Evolutionary conservation across 2,329 filamentous ascomycete species (phyloP), one percentile per base, ranked within the genome.

Genomic region (Penicillium sp.): DNA sequence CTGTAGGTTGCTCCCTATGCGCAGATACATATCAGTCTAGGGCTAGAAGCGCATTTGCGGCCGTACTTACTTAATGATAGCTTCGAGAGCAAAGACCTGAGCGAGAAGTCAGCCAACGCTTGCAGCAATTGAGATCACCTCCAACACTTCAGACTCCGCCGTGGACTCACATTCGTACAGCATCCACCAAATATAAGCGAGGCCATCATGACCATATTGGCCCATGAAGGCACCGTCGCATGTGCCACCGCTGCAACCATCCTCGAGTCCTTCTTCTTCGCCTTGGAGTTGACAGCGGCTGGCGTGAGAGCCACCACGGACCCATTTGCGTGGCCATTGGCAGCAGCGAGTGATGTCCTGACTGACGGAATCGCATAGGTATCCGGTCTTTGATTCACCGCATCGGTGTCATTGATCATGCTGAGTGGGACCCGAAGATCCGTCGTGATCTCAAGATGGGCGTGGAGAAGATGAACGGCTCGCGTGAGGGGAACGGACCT

Each of bases 11-110:
- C 73, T 91, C 88, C 76, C 91, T 94, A 13, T 11, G 31, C 27
- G 41, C 5, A 24, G 36, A 36, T 37, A 4, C 1, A 33, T 24
- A 31, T 54, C n/a, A 54, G 40, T 54, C 14, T 27, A 27, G 24
- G 6, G 24, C 24, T 27, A 27, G 24, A 27, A 27, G 24, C 24
- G 24, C 16, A 33, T 16, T n/a, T 22, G 7, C n/a, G 10, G 36
- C 41, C 10, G 41, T 2, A 52, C 88, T 85, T 80, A 95, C 90
- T 95, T 96, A 73, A 99, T 87, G 69, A 98, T 96, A 49, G 91
- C 90, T 77, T 99, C 95, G 57, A 99, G 83, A 41, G 94, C 92
- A 78, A 96, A 98, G n/a, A 97, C 92, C 88, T 96, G 62, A 14
- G 27, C 11, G 35, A 43, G 40, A 33, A 27, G 36, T 65, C 73